Evolutionary conservation across 352 stramenopile genomes (phyloP), one percentile per base, ranked within the genome.

Genomic region (Globisporangium radiosum): DNA sequence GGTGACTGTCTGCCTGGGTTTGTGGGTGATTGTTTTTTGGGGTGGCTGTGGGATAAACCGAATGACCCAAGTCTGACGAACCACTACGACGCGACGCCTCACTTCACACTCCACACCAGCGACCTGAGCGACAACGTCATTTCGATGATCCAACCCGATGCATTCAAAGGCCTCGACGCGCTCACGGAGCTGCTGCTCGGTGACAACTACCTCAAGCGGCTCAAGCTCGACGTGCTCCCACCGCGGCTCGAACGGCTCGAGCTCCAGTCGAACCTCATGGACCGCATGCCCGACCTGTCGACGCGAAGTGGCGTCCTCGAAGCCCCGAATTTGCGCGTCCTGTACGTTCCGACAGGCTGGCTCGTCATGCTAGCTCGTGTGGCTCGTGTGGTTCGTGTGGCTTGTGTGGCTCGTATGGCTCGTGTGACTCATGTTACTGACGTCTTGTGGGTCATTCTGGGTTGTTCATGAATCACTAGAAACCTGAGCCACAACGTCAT

Each of bases 111-210:
- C 9, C 11, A 9, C 47, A 25, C 11, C 33, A 86, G 78, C 36
- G 78, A 87, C 61, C 63, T 89, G 56, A 82, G 75, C 47, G 77
- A 89, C 68, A 89, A 89, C 45, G 72, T 87, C 19, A 85, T 89
- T 47, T 89, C 79, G 1, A 59, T 85, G 14, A 70, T 89, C n/a
- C 68, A 75, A 3, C 42, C 61, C 43, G 59, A 84, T 39, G 75
- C 78, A 3, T 87, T 89, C 47, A 63, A 68, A 17, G 73, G 71
- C 0, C 60, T 89, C 13, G 62, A 77, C 17, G 69, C 60, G 15
- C 62, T 89, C 2, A 55, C 74, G 44, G 59, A 76, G 37, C 63
- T 89, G 0, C 64, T 68, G 1, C 60, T 89, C 15, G 70, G 68
- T 44, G 44, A 59, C 19, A 89, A 89, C 56, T 75, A 80, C 15